Evolutionary conservation across 768 basidiomycete species (phyloP).

Genomic region (Auricularia sp.): DNA sequence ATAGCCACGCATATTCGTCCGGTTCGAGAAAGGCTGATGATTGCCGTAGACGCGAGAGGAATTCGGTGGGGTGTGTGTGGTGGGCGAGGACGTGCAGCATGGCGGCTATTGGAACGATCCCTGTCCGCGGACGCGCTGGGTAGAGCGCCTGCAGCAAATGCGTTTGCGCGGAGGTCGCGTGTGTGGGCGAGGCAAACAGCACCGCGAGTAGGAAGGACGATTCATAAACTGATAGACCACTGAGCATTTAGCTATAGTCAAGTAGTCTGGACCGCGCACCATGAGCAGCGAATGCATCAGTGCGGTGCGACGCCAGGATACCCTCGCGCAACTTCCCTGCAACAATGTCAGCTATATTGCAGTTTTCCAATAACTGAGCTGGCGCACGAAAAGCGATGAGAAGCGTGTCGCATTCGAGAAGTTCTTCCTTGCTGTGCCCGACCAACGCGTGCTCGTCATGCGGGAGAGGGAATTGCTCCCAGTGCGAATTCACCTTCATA

Average conservation of each 20-base stretch:
- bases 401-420: not conserved
- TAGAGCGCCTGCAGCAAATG: not conserved
- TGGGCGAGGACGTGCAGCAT: not conserved
- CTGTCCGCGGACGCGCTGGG: not conserved
- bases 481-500: not conserved
- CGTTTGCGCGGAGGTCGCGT: slow-evolving; percentile 1
- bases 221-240: slow-evolving; percentile 1
- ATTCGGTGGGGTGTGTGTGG: not conserved
- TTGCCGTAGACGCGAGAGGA: not conserved
- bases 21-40: not conserved
- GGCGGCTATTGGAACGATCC: not conserved
- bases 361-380: too few relatives aligned
- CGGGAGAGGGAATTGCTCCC: not conserved
- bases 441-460: not conserved
- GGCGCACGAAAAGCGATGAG: not conserved
- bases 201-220: slow-evolving; percentile 1
- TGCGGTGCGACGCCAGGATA: not conserved
- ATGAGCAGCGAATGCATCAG: slow-evolving; percentile 2
- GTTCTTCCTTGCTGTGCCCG: not conserved
- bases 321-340: slow-evolving; percentile 7
- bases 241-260: not conserved
- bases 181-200: not conserved
- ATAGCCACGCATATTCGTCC: not conserved
- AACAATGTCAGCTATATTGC: not conserved
- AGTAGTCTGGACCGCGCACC: not conserved